Percentiles rank a stretch among this genome's conserved stretches.
Evolutionary conservation across 2,329 filamentous ascomycete species (phyloP).

Genomic region (Aspergillus brasiliensis): DNA sequence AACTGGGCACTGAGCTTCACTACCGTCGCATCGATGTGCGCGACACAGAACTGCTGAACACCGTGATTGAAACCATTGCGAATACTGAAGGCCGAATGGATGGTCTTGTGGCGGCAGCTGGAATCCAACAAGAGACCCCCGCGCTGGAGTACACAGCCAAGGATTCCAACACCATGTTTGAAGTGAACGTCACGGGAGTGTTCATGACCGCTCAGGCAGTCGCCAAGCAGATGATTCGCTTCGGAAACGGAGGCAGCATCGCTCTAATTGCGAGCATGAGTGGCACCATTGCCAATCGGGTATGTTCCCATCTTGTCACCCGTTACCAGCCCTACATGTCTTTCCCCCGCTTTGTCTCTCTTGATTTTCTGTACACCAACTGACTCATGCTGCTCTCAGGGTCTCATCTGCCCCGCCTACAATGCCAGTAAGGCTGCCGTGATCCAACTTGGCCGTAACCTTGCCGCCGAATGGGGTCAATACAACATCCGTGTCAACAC

Average conservation of each 20-base stretch:
- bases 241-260: conserved; percentile 62
- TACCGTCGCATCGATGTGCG: conserved; percentile 83
- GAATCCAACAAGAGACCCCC: conserved; percentile 76
- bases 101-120: conserved; percentile 73
- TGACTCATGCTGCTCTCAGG: conserved; percentile 29
- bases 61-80: conserved; percentile 68
- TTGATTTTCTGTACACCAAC: conserved; percentile 4
- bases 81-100: conserved; percentile 72
- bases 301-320: conserved; percentile 16
- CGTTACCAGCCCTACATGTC: not conserved
- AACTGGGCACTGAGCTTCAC: conserved; percentile 67
- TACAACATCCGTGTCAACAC: conserved; percentile 54
- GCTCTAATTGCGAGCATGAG: conserved; percentile 66
- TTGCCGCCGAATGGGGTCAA: conserved; percentile 52
- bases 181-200: conserved; percentile 62
- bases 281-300: conserved; percentile 58
- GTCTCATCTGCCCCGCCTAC: conserved; percentile 52
- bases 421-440: conserved; percentile 53
- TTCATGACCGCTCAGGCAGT: conserved; percentile 67
- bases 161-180: conserved; percentile 65
- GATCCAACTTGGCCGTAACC: conserved; percentile 50
- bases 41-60: conserved; percentile 68
- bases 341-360: conserved; percentile 2
- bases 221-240: conserved; percentile 65
- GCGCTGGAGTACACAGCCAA: conserved; percentile 74